Evolutionary conservation across 2,329 filamentous ascomycete genomes (phyloP).

Genomic region (Emmonsiellopsis sp.): DNA sequence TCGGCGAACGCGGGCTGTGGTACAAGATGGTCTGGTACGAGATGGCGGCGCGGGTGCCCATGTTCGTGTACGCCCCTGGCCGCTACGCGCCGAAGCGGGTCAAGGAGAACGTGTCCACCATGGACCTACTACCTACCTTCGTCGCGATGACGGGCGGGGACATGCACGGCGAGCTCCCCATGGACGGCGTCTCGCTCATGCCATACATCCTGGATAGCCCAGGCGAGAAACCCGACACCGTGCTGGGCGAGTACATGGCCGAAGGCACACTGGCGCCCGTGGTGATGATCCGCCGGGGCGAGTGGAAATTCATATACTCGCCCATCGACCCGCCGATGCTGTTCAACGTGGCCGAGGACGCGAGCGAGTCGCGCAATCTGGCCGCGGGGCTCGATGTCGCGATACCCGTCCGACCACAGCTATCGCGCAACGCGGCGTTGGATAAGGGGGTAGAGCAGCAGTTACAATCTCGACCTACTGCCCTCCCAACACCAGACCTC

Average conservation of each 20-base stretch:
- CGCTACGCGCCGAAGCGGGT: conserved; percentile 68
- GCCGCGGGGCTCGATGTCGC: conserved; percentile 24
- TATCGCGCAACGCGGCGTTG: conserved; percentile 23
- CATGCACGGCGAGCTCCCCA: conserved; percentile 60
- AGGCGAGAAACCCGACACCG: conserved; percentile 60
- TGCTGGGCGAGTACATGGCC: conserved; percentile 91
- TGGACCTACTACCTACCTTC: conserved; percentile 83
- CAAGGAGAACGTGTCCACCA: conserved; percentile 74
- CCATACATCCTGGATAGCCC: conserved; percentile 61
- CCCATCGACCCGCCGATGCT: conserved; percentile 76
- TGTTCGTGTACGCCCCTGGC: conserved; percentile 72
- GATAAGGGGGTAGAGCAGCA: conserved; percentile 18
- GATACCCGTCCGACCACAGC: conserved; percentile 31
- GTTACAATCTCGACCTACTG: conserved; percentile 8
- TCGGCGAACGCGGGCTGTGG: conserved; percentile 85
- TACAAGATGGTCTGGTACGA: conserved; percentile 98
- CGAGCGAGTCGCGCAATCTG: conserved; percentile 67
- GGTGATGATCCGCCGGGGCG: conserved; percentile 85
- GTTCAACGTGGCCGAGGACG: conserved; percentile 68
- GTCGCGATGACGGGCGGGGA: conserved; percentile 70
- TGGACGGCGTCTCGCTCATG: conserved; percentile 74
- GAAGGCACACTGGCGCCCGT: conserved; percentile 82
- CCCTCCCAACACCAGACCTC: conserved; percentile 23
- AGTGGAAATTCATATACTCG: conserved; percentile 86
- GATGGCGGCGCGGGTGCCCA: conserved; percentile 77